Base-by-base conservation (phyloP, 2,329 filamentous ascomycete species). In the Penicillium carneum region DNA sequence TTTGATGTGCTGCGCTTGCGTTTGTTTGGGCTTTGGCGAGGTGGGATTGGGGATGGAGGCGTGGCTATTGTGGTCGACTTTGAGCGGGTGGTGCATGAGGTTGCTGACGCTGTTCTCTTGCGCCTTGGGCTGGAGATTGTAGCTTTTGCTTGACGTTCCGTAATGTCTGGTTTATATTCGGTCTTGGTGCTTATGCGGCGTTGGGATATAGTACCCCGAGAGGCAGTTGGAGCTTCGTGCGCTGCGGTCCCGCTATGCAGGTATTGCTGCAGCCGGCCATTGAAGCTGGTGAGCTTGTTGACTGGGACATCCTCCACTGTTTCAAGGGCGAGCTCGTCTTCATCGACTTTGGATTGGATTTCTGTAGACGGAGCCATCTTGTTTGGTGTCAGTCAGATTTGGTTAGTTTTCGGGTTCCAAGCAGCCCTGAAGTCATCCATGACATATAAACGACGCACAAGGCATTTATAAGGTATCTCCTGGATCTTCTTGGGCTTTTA, bases 201-300 rank as follows among this genome's bases (percentile, higher is more conserved):
- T 34, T 57, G 60, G 10, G 57, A 56, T 49, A 56, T 41, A 39
- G 56, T 57, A 12, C 36, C 36, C 9, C 14, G 39, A 12, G 36
- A 34, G 39, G 38, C 10, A 4, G 16, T 42, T 14, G 39, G 29
- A 7, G 36, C 11, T 52, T 52, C 23, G 56, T 51, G 34, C 64
- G 58, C 0, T 58, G 43, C 12, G 23, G 29, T 52, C 23, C 29
- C 36, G 2, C 14, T 47, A 56, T 79, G 75, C 1, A 76, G 62
- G 45, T 71, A 80, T 63, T 73, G 70, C 34, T 74, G 72, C 8
- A 80, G 64, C 16, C 61, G 66, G 14, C 77, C 77, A 45, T 78
- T 70, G 61, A 80, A 80, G 47, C 69, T 76, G 53, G 73, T 74
- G 4, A 62, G 62, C 41, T 69, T 73, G 63, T 77, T 73, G 54